Base-by-base conservation (phyloP, 2,329 filamentous ascomycete genomes). In the Fusarium euwallaceae region DNA sequence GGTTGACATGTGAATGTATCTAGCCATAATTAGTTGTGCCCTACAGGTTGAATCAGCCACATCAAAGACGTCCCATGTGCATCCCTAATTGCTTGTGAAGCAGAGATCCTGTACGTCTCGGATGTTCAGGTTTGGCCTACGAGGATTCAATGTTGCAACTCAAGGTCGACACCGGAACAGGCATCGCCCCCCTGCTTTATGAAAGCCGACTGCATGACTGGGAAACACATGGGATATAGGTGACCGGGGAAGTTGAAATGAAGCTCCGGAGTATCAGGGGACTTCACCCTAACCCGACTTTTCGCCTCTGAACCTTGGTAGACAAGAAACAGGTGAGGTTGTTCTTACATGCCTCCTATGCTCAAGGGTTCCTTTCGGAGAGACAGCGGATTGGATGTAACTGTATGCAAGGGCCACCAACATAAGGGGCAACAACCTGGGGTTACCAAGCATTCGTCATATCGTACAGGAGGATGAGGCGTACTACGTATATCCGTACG, bases 11-110 rank as follows among this genome's bases (percentile, higher is more conserved):
- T 58, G 55, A 58, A 58, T 20, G 55, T 22, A 58, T 58, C 24
- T 14, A 27, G 27, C 51, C 29, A 20, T 34, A 9, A 11, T 32
- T 55, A 27, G 27, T 12, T 53, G 45, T 53, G 17, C n/a, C 34
- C 12, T 32, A 32, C n/a, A 14, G 10, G 16, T 16, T 60, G 37
- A 43, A 37, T 24, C n/a, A 39, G 55, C 60, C 39, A 17, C 55
- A 56, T 64, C 37, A 24, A 66, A 36, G 24, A n/a, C 61, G 17
- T 45, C 36, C 32, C 43, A 41, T 68, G 20, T 60, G 64, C 11
- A 11, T 29, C 36, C 17, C 14, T 16, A 29, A 39, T 20, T 60
- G 37, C 37, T 43, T 12, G 58, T 24, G 22, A 29, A 27, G 34
- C 22, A 39, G 56, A 41, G 36, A 37, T 29, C 16, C 24, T 16